Conservation (phyloP, 2,329 filamentous ascomycete genomes). For the Cercospora sp. region DNA sequence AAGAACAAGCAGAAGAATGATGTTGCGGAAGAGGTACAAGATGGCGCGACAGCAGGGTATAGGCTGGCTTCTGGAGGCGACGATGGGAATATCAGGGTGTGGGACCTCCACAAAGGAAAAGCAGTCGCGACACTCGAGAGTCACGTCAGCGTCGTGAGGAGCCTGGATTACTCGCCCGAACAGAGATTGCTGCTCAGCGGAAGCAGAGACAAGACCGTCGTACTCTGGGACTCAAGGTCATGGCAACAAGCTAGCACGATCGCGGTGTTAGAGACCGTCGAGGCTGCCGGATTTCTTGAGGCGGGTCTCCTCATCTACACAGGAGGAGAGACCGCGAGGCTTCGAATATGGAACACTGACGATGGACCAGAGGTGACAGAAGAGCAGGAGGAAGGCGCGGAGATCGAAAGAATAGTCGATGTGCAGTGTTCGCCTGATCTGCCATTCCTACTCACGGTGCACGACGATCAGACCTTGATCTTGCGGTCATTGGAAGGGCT, state of each 20-base stretch:
- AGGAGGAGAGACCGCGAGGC: conserved; percentile 76
- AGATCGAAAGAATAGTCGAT: conserved; percentile 69
- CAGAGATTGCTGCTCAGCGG: conserved; percentile 78
- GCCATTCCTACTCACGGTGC: conserved; percentile 74
- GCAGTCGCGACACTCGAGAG: conserved; percentile 79
- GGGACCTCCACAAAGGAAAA: conserved; percentile 83
- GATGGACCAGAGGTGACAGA: conserved; percentile 76
- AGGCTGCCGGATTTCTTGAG: conserved; percentile 76
- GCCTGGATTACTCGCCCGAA: conserved; percentile 74
- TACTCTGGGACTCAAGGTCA: conserved; percentile 82
- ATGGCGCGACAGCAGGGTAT: conserved; percentile 62
- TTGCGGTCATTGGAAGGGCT: conserved; percentile 63
- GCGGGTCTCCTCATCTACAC: conserved; percentile 74
- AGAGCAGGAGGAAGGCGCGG: conserved; percentile 64
- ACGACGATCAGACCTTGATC: conserved; percentile 84
- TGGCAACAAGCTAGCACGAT: conserved; percentile 83
- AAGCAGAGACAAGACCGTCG: conserved; percentile 89
- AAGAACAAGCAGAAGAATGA: conserved; percentile 52
- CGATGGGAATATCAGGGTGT: conserved; percentile 87
- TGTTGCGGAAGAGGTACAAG: conserved; percentile 49
- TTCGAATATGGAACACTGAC: conserved; percentile 81
- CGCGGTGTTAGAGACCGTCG: conserved; percentile 81
- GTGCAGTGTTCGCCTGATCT: conserved; percentile 66
- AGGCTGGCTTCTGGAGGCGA: conserved; percentile 88
- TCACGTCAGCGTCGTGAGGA: conserved; percentile 92